Conservation (phyloP, 2,329 filamentous ascomycete species). For the Penicillium sp. region DNA sequence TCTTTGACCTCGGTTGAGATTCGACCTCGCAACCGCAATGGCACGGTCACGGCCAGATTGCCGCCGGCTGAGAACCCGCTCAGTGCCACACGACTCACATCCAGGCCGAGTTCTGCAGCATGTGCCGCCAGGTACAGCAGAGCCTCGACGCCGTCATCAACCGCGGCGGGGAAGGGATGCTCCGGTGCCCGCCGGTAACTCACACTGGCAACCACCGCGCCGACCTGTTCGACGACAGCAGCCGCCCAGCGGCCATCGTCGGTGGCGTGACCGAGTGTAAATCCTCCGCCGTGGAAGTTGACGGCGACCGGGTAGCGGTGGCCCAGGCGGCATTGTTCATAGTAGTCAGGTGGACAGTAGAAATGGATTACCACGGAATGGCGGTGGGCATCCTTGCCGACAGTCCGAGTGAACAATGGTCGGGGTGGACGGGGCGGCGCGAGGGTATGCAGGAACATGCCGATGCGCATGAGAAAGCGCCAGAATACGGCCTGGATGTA, state of each 20-base stretch:
- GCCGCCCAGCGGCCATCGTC: slow-evolving; percentile 68
- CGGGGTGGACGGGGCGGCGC: slow-evolving; percentile 65
- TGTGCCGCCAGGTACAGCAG: slow-evolving; percentile 64
- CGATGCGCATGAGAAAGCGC: slow-evolving; percentile 71
- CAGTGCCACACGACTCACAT: slow-evolving; percentile 62
- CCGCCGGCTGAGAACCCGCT: slow-evolving; percentile 69
- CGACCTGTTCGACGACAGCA: slow-evolving; percentile 60
- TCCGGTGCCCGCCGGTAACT: slow-evolving; percentile 68
- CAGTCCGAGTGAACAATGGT: slow-evolving; percentile 64
- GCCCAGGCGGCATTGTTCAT: slow-evolving; percentile 40
- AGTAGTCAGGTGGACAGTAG: slow-evolving; percentile 61
- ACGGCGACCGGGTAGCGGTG: slow-evolving; percentile 63
- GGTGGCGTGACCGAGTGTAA: slow-evolving; percentile 63
- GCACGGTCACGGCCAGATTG: slow-evolving; percentile 68
- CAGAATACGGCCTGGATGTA: slow-evolving; percentile 69
- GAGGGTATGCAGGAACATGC: slow-evolving; percentile 71
- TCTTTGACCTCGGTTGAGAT: slow-evolving; percentile 32
- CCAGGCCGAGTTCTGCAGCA: slow-evolving; percentile 62
- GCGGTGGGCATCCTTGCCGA: slow-evolving; percentile 59
- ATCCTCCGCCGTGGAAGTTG: slow-evolving; percentile 70
- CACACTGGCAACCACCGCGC: slow-evolving; percentile 65
- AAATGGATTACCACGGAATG: slow-evolving; percentile 63
- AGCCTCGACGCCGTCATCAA: slow-evolving; percentile 68
- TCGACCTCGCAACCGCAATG: slow-evolving; percentile 60
- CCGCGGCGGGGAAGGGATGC: slow-evolving; percentile 66